Conservation (phyloP, 352 stramenopile genomes). For the Pilasporangium apinafurcum region DNA sequence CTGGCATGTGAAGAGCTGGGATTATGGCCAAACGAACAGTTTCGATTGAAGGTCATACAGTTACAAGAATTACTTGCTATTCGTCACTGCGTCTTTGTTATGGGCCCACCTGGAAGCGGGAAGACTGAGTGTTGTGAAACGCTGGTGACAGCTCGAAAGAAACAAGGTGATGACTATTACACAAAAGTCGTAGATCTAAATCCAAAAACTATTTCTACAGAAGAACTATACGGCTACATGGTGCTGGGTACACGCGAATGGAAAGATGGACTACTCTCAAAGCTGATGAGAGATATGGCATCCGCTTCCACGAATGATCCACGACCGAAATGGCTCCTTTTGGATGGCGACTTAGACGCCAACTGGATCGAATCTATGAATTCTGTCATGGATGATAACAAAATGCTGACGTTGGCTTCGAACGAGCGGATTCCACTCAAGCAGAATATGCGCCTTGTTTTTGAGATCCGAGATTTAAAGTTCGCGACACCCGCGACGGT, state of each 20-base stretch:
- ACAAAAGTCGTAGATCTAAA: slow-evolving; percentile 89
- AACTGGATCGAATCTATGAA: slow-evolving; percentile 91
- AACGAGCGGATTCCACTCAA: slow-evolving; percentile 96
- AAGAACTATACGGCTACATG: slow-evolving; percentile 97
- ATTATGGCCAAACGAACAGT: slow-evolving; percentile 89
- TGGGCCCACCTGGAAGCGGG: slow-evolving; percentile 89
- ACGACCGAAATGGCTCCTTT: slow-evolving; percentile 91
- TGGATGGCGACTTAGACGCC: slow-evolving; percentile 88
- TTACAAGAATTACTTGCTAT: slow-evolving; percentile 93
- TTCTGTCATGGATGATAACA: slow-evolving; percentile 89
- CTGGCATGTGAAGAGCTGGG: slow-evolving; percentile 86
- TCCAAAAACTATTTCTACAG: slow-evolving; percentile 94
- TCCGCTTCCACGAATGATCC: slow-evolving; percentile 51
- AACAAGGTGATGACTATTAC: slow-evolving; percentile 49
- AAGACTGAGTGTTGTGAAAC: slow-evolving; percentile 94
- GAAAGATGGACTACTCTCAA: slow-evolving; percentile 93
- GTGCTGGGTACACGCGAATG: slow-evolving; percentile 91
- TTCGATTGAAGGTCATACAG: slow-evolving; percentile 93
- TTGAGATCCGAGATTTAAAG: slow-evolving; percentile 94
- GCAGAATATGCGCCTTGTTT: slow-evolving; percentile 92
- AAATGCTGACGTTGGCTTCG: slow-evolving; percentile 86
- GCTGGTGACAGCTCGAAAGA: slow-evolving; percentile 74
- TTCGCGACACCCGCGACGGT: slow-evolving; percentile 94
- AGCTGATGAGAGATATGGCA: slow-evolving; percentile 91
- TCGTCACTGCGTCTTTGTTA: slow-evolving; percentile 94